Base-by-base conservation (phyloP, 805 yeast species). In the Kluyveromyces starmeri region DNA sequence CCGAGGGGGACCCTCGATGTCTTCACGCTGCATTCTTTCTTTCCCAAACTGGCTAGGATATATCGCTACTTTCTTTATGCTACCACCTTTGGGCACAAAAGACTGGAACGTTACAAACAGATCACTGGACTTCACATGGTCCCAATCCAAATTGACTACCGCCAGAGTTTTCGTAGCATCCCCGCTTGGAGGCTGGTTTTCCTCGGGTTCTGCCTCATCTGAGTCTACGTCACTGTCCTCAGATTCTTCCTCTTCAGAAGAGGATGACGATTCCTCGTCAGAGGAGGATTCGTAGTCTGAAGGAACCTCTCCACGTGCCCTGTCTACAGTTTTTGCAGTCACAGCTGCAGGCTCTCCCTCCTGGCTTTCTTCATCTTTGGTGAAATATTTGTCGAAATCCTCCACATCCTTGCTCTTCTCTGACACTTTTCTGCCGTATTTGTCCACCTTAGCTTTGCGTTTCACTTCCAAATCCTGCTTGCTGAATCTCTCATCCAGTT, bases 61-160 rank as follows among this genome's bases (percentile, higher is more conserved):
- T 8, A 92, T 75, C 5, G 73, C 53, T 7, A 92, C 78, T n/a
- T 76, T 73, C 28, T 62, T 55, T 36, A 89, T 79, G 28, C 65
- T 62, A 2, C 94, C 94, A 22, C 71, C 77, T 15, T 73, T 59
- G 13, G 95, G 95, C 15, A 83, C 78, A 61, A 89, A 92, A 36
- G 94, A 75, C 6, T 77, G 63, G 48, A 89, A 85, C 0, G 97
- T 80, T 4, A 94, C 94, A 80, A 83, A 73, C 43, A 89, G 63
- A 54, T 92, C 97, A 4, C 74, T 73, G 1, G 97, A 82, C 29
- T 75, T 71, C n/a, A 92, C 70, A 51, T 92, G 83, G 48, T 92
- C 98, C 98, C 98, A 92, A 54, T 92, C 98, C 71, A 92, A 66
- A 51, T 92, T 92, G 20, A 92, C 97, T 1, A 80, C 95, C 0